Conservation (phyloP, 2,329 filamentous ascomycete genomes). For the Magnaporthiopsis rhizophila region DNA sequence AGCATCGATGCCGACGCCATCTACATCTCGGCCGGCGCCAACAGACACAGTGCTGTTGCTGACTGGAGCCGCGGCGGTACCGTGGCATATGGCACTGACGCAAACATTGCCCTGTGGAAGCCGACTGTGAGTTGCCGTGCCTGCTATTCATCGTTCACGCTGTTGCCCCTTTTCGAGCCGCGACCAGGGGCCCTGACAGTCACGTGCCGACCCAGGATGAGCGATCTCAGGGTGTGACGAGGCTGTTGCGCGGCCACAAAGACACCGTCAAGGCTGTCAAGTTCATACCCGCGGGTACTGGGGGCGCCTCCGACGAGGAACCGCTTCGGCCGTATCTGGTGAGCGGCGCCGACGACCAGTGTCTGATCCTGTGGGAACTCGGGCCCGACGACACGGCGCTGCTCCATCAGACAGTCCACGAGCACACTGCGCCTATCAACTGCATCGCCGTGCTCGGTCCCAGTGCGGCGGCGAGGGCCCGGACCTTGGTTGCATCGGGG, state of each 20-base stretch:
- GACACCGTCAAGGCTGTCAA: constrained; percentile 76
- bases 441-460: constrained; percentile 40
- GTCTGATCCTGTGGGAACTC: constrained; percentile 63
- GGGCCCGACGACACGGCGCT: constrained; percentile 22
- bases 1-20: constrained; percentile 23
- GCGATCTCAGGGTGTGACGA: constrained; percentile 48
- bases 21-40: constrained; percentile 73
- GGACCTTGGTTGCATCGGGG: constrained; percentile 63
- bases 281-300: constrained; percentile 53
- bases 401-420: constrained; percentile 46
- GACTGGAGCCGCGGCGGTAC: constrained; percentile 74
- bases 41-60: constrained; percentile 79
- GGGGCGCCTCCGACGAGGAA: constrained; percentile 23
- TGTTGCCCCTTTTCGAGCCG: too few species aligned
- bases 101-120: constrained; percentile 83
- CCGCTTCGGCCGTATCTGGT: constrained; percentile 48
- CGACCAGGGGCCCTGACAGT: too few species aligned
- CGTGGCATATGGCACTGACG: constrained; percentile 82
- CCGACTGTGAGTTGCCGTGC: constrained; percentile 52
- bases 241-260: constrained; percentile 66
- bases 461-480: constrained; percentile 13
- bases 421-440: constrained; percentile 71
- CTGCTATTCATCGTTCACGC: too few species aligned
- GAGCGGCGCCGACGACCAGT: constrained; percentile 75
- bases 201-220: constrained; percentile 21